Evolutionary conservation across 1,139 yeast species (phyloP), one percentile per base, ranked within the genome.

Genomic region (Trichomonascaceae sp.): DNA sequence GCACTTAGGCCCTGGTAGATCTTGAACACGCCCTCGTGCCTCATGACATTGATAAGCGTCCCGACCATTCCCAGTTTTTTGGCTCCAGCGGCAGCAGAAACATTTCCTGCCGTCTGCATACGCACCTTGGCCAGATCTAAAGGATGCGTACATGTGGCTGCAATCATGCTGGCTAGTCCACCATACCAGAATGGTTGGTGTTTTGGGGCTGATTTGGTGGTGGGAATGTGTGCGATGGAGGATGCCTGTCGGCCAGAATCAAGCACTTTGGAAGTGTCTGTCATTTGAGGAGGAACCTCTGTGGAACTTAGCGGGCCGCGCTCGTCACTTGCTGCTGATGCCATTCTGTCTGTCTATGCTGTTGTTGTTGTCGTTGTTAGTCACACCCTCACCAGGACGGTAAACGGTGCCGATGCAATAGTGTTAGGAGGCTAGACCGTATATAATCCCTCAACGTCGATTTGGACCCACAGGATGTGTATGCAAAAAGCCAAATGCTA

Each of bases 101-200:
- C n/a, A n/a, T n/a, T n/a, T n/a, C n/a, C n/a, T 1, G 93, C 85
- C 0, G 92, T 76, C 53, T 80, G 93, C 52, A 80, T 64, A 37
- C 93, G 69, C 8, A 81, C 92, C 47, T 80, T 80, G n/a, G 93
- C 92, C 31, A 80, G 64, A 53, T 80, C 93, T 38, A 80, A 62
- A 1, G 93, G 93, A 56, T 80, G 93, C 5, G 62, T 57, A 34
- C 51, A 46, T 1, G 53, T 41, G 1, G 64, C 67, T 1, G 67
- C 67, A 3, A 55, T 60, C 49, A 60, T 57, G 27, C 62, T 54
- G 17, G 65, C 57, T 9, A 57, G 43, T 17, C 77, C 75, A 28
- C 76, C 75, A 44, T 69, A 70, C 74, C 75, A 70, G 49, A 71
- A 70, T 14, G 72, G 26, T 30, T 28, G 5, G 28, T 13, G 11